Evolutionary conservation across 78 protist genomes (phyloP), one percentile per base, ranked within the genome.

Genomic region (Mastigamoeba balamuthi): DNA sequence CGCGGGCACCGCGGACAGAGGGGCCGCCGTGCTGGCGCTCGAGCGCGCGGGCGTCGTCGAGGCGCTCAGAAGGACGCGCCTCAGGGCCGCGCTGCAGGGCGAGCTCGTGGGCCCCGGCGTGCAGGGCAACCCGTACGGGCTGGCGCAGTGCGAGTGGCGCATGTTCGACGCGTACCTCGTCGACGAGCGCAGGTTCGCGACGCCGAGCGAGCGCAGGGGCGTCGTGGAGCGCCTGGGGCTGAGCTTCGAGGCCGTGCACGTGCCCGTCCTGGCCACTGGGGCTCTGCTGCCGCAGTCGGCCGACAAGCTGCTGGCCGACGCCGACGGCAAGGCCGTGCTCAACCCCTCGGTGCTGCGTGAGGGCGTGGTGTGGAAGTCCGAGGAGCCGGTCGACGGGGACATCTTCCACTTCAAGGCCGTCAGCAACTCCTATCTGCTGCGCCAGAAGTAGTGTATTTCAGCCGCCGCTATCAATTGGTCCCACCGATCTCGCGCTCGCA

Each of bases 321-420:
- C 87, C 3, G 75, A 86, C 66, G 91, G 91, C 28, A 66, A 67
- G 63, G 43, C 87, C 0, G 30, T 30, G 2, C 75, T 86, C 28
- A 79, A 81, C 63, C 77, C 69, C 68, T 71, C 69, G 30, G 66
- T 71, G 4, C 41, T 52, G 23, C n/a, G 91, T 27, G 91, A 86
- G 48, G 91, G 91, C 43, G 58, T 86, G n/a, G 91, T 86, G 6
- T 86, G 80, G 25, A 81, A 81, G 37, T 81, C 86, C 30, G 65
- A 17, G 17, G 58, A 17, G 17, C 58, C 17, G 17, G 58, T 48
- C 17, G 58, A 48, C 17, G 58, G 58, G 17, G 33, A 48, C 17
- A 17, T 48, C 17, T 17, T 48, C 17, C 17, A 17, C 17, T 48
- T 48, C 58, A 48, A 48, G 58, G 17, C 58, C 17, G 58, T 48